Evolutionary conservation across 352 stramenopile genomes (phyloP).

Genomic region (Phytophthora sansomeana): DNA sequence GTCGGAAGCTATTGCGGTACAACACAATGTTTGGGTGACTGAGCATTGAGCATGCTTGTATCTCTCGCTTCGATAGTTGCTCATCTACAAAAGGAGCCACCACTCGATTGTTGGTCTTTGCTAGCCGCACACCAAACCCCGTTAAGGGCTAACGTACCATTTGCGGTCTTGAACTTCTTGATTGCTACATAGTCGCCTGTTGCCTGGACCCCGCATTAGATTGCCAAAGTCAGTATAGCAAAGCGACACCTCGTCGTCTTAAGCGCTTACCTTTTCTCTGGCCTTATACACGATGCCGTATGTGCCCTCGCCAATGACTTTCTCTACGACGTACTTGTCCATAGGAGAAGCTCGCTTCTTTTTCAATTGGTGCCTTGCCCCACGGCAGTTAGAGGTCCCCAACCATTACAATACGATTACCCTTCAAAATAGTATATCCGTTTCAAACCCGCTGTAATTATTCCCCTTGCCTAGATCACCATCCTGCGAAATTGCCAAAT

Average conservation of each 20-base stretch:
- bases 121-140: neutral
- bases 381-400: slow-evolving; percentile 1
- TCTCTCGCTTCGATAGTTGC: slow-evolving; percentile 79
- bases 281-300: slow-evolving; percentile 87
- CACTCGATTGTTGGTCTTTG: neutral
- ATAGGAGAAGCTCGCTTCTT: slow-evolving; percentile 38
- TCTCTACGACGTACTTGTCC: slow-evolving; percentile 85
- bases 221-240: neutral
- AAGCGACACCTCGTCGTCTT: neutral
- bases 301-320: slow-evolving; percentile 85
- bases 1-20: slow-evolving; percentile 82
- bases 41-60: slow-evolving; percentile 86
- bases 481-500: slow-evolving; percentile 86
- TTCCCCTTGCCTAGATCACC: slow-evolving; percentile 46
- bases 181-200: slow-evolving; percentile 78
- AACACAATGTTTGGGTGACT: slow-evolving; percentile 84
- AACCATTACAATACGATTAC: slow-evolving; percentile 6
- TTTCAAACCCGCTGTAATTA: slow-evolving; percentile 22
- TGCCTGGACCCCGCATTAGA: slow-evolving; percentile 34
- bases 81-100: slow-evolving; percentile 50
- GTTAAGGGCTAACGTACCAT: slow-evolving; percentile 40
- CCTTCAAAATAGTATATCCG: slow-evolving; percentile 30
- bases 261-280: slow-evolving; percentile 66
- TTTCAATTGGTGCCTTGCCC: neutral
- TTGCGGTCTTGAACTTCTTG: slow-evolving; percentile 84